phyloP scores from a whole-genome alignment of 768 basidiomycete genomes.

The Clathrus columnatus region DNA sequence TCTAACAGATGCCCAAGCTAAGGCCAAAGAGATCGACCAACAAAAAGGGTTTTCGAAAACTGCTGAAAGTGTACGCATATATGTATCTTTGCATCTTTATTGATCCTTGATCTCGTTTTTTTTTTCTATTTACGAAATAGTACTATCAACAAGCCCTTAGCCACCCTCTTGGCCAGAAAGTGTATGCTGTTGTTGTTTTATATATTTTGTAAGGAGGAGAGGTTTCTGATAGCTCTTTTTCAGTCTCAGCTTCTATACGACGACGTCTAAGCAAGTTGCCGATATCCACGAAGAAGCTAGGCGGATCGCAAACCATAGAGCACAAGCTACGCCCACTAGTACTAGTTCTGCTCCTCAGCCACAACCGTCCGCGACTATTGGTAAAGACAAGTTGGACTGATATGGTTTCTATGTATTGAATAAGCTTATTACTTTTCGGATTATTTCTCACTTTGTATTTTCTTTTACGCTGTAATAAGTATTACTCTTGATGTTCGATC shows the following conservation, averaged over 20 bases:
- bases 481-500: too few relatives aligned
- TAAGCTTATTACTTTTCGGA: too few relatives aligned
- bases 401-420: too few relatives aligned
- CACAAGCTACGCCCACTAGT: not conserved
- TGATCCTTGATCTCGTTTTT: not conserved
- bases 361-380: too few relatives aligned
- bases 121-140: constrained; percentile 25
- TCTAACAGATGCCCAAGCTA: constrained; percentile 53
- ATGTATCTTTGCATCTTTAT: not conserved
- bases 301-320: constrained; percentile 54
- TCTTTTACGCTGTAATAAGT: too few relatives aligned
- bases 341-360: not conserved
- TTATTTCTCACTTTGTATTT: too few relatives aligned
- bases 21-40: constrained; percentile 71
- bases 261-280: constrained; percentile 75
- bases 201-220: not conserved
- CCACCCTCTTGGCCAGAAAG: constrained; percentile 72
- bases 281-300: constrained; percentile 93
- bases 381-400: too few relatives aligned
- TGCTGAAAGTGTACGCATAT: constrained; percentile 54
- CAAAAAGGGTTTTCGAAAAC: constrained; percentile 66
- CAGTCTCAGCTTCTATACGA: constrained; percentile 65
- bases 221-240: not conserved
- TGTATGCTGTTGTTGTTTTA: constrained; percentile 26
- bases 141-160: constrained; percentile 71